Evolutionary conservation across 2,329 filamentous ascomycete species (phyloP).

Genomic region (Colletotrichum tamarilloi): DNA sequence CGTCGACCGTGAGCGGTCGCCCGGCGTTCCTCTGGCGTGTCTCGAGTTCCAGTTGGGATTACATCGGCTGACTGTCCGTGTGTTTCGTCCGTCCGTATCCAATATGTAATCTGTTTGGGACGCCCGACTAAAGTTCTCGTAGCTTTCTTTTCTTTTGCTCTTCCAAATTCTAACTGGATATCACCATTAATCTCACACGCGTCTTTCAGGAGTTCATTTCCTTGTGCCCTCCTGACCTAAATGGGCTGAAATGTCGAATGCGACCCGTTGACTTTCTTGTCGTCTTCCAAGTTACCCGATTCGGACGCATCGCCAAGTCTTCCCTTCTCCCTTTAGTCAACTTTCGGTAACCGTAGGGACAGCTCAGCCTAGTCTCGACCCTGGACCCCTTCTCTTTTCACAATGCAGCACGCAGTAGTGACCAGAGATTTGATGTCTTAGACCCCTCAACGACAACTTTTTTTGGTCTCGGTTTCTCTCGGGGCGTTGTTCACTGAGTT

Average conservation of each 20-base stretch:
- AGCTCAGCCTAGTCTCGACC: slow-evolving; percentile 11
- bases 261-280: background rate
- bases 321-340: background rate
- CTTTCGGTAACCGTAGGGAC: background rate
- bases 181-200: background rate
- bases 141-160: background rate
- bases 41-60: slow-evolving; percentile 12
- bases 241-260: background rate
- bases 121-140: background rate
- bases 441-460: background rate
- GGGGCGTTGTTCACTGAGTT: background rate
- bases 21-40: slow-evolving; percentile 19
- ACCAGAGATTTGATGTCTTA: slow-evolving; percentile 21
- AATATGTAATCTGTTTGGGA: slow-evolving; percentile 3
- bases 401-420: background rate
- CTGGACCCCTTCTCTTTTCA: slow-evolving; percentile 11
- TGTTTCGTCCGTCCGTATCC: background rate
- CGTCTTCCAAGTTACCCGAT: background rate
- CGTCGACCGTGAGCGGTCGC: background rate
- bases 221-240: background rate
- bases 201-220: slow-evolving; percentile 10
- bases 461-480: slow-evolving; percentile 8
- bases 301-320: background rate
- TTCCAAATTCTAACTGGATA: too few species aligned
- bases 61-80: slow-evolving; percentile 21